Percentiles rank a stretch among this genome's conserved stretches.
phyloP scores from a whole-genome alignment of 2,329 filamentous ascomycete species.

The Monilinia polystroma region DNA sequence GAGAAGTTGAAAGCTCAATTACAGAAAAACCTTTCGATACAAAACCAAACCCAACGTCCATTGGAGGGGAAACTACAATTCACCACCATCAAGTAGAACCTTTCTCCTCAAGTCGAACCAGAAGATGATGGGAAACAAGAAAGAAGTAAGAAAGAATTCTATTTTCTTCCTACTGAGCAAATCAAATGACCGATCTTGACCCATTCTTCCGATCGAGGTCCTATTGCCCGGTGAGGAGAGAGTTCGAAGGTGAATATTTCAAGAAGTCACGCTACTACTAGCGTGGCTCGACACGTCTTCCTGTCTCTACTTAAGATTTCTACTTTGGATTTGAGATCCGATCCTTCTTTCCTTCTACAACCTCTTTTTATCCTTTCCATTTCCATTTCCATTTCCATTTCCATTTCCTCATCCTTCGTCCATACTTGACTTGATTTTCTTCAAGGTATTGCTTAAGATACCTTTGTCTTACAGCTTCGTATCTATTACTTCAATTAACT shows the following conservation, averaged over 20 bases:
- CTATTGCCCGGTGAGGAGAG: background rate
- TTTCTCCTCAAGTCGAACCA: background rate
- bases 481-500: background rate
- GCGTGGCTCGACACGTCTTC: background rate
- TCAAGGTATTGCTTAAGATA: constrained; percentile 4
- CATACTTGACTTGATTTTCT: background rate
- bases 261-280: background rate
- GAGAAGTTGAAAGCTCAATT: background rate
- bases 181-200: background rate
- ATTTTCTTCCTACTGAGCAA: background rate
- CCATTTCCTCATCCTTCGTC: background rate
- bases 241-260: background rate
- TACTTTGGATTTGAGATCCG: background rate
- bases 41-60: background rate
- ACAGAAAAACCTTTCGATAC: background rate
- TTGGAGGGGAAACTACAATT: background rate
- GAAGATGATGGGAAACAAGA: background rate
- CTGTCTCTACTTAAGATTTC: background rate
- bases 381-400: background rate
- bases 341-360: background rate
- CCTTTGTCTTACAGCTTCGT: background rate
- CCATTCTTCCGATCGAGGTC: background rate
- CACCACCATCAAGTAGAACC: background rate
- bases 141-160: background rate
- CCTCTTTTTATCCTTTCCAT: background rate